Base-by-base conservation (phyloP, 352 stramenopile species). In the Elongisporangium anandrum region DNA sequence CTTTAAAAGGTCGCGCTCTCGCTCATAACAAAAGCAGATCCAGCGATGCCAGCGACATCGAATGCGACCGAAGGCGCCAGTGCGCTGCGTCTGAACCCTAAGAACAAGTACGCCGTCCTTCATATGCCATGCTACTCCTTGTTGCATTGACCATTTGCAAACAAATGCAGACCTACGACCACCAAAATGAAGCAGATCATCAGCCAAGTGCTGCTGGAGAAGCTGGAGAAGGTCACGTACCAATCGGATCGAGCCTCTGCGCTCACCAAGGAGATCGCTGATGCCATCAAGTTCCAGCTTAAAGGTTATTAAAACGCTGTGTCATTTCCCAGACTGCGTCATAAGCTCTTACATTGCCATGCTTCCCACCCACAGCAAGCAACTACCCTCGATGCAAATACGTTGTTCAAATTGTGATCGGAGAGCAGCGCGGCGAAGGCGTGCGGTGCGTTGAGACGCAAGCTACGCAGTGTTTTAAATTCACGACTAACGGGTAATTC, bases 361-460 rank as follows among this genome's bases (percentile, higher is more conserved):
- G 29, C 34, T 45, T 12, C 3, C 26, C 8, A 7, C 10, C 13
- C 34, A 1, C 26, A 82, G 69, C 72, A 19, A 72, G 79, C 63
- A 90, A 95, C 56, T 90, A 92, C 56, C 59, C 81, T 52, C 74
- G 89, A 13, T 97, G 88, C 74, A 97, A 97, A 64, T 97, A 96
- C 65, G 77, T 96, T 24, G 89, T 97, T 16, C 88, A 97, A 50
- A 84, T 96, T 41, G 87, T 96, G 20, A 94, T 97, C 56, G 89
- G 89, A 17, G 89, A 97, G 57, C 88, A 96, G 53, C 77, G 88
- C 2, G 89, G 89, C 13, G 87, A 96, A 68, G 89, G 89, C 45
- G 87, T 96, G 22, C 72, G 81, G 79, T 90, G 29, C 2, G 64
- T n/a, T 22, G 21, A 22, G 15, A 23, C 15, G n/a, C n/a, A 24